These are phyloP conservation scores for Trametes elegans DNA, from an alignment of 768 basidiomycete species.

Conservation along the genomic window DNA sequence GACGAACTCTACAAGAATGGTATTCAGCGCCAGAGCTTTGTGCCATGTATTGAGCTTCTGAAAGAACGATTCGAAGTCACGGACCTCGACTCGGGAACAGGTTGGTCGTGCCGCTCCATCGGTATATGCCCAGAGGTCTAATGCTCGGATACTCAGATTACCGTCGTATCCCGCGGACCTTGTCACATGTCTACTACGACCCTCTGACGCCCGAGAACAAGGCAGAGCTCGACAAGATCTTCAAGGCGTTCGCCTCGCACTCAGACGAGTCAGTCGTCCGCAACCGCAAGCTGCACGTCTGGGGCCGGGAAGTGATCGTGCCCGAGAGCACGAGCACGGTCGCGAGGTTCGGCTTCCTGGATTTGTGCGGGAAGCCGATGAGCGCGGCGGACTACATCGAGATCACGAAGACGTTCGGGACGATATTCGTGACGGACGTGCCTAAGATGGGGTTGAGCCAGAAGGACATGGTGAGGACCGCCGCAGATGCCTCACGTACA, in stretches of 20 bases:
- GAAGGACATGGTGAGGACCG: constrained; percentile 72
- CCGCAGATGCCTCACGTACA: too few species aligned
- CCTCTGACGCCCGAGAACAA: constrained; percentile 68
- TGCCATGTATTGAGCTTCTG: constrained; percentile 92
- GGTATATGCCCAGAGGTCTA: neutral
- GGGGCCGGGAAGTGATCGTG: constrained; percentile 82
- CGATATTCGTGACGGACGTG: constrained; percentile 84
- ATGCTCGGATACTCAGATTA: constrained; percentile 61
- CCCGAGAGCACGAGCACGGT: constrained; percentile 78
- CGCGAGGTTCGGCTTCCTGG: constrained; percentile 82
- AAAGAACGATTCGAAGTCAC: constrained; percentile 85
- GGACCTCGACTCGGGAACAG: constrained; percentile 94
- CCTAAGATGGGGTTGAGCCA: constrained; percentile 83
- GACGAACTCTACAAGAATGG: constrained; percentile 98
- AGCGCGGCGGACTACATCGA: constrained; percentile 97
- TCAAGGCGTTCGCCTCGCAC: constrained; percentile 62
- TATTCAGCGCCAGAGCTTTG: constrained; percentile 91
- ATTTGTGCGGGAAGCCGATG: constrained; percentile 85
- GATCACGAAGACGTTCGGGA: constrained; percentile 83
- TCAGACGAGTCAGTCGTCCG: constrained; percentile 53
- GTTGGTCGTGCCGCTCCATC: constrained; percentile 37
- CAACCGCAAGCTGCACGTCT: constrained; percentile 72
- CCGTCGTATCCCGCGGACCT: constrained; percentile 85
- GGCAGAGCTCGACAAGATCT: constrained; percentile 81
- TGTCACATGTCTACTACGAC: constrained; percentile 92